A percentile compares a stretch with the other conserved stretches of the same genome.
Conservation (phyloP, 768 basidiomycete species). For the Brasilioporus rufonigricans region DNA sequence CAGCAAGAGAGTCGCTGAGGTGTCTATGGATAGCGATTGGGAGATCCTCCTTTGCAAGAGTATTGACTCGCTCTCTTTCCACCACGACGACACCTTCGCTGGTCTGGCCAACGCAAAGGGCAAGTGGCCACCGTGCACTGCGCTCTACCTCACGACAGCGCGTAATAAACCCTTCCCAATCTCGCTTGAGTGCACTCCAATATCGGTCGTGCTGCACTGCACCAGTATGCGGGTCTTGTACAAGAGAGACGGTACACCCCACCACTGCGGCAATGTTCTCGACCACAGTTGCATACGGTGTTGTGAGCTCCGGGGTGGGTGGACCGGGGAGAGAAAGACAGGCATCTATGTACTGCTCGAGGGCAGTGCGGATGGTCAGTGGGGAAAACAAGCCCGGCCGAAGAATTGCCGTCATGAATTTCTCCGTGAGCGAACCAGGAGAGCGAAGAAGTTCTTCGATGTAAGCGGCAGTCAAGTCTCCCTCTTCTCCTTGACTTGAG, state of each 20-base stretch:
- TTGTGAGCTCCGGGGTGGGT: conserved; percentile 53
- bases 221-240: conserved; percentile 74
- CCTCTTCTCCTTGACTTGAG: conserved; percentile 63
- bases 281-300: conserved; percentile 61
- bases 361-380: conserved; percentile 74
- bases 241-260: conserved; percentile 77
- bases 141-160: conserved; percentile 90
- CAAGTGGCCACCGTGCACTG: conserved; percentile 76
- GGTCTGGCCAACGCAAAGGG: conserved; percentile 47
- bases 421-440: conserved; percentile 69
- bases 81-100: conserved; percentile 55
- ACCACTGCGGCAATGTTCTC: conserved; percentile 83
- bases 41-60: conserved; percentile 62
- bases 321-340: conserved; percentile 65
- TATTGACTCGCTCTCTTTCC: conserved; percentile 75
- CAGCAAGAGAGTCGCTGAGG: conserved; percentile 41
- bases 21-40: conserved; percentile 56
- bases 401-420: conserved; percentile 81
- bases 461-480: conserved; percentile 79
- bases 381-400: conserved; percentile 86
- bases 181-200: conserved; percentile 81
- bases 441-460: conserved; percentile 80
- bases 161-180: conserved; percentile 96
- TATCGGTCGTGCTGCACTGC: conserved; percentile 75
- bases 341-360: conserved; percentile 77